Evolutionary conservation across 768 basidiomycete genomes (phyloP).

Genomic region (Russula olivacea): DNA sequence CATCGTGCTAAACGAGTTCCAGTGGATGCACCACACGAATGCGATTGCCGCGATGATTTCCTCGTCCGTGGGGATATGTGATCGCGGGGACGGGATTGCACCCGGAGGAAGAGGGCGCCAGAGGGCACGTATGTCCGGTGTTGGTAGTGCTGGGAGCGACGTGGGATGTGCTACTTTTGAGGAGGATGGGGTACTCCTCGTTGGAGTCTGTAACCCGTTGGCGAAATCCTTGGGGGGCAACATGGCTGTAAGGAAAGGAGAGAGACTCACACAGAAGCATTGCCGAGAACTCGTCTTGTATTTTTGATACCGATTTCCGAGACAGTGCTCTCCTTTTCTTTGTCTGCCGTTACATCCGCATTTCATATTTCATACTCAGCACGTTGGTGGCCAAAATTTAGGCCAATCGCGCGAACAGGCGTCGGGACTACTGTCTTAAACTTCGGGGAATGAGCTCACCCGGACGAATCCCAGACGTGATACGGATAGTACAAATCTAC

Average conservation of each 20-base stretch:
- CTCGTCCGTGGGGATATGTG: constrained; percentile 17
- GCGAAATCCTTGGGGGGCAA: neutral
- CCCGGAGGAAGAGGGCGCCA: constrained; percentile 23
- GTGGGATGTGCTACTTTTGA: neutral
- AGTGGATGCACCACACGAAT: constrained; percentile 22
- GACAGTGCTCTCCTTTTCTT: neutral
- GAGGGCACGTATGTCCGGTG: neutral
- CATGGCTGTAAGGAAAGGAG: neutral
- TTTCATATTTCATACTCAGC: neutral
- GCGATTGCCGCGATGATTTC: constrained; percentile 20
- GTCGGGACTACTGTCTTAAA: neutral
- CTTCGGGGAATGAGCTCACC: neutral
- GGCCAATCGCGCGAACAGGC: neutral
- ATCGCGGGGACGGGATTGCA: constrained; percentile 13
- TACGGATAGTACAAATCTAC: neutral
- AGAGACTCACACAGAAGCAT: neutral
- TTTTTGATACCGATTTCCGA: neutral
- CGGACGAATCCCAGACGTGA: neutral
- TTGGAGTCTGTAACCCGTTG: neutral
- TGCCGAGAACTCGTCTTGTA: neutral
- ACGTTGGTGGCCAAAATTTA: neutral
- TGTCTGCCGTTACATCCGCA: neutral
- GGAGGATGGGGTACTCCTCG: neutral
- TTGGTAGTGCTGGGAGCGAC: neutral
- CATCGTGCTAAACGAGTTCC: constrained; percentile 24